These are phyloP conservation scores for Aspergillus homomorphus DNA, from an alignment of 495 filamentous ascomycete genomes.

Conservation along the genomic window DNA sequence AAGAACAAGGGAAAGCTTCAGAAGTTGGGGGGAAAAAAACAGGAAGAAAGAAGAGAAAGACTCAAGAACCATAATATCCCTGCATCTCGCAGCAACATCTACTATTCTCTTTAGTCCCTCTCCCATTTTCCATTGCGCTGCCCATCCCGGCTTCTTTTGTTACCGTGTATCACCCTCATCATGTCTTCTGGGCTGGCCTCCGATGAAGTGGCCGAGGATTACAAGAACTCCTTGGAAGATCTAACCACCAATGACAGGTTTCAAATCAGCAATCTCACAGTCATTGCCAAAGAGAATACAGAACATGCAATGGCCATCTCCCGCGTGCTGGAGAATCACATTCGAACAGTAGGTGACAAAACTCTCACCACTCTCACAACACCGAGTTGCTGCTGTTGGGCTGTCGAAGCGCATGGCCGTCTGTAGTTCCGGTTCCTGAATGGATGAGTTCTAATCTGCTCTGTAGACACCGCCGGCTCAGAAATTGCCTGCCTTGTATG, in stretches of 20 bases:
- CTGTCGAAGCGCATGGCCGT: constrained; percentile 7
- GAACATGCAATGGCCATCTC: constrained; percentile 91
- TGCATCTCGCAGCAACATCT: background rate
- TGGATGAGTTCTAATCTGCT: constrained; percentile 37
- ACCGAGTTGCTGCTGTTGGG: constrained; percentile 15
- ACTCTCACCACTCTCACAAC: constrained; percentile 8
- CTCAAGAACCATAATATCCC: background rate
- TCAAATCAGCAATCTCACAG: constrained; percentile 92
- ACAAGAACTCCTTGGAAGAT: constrained; percentile 87
- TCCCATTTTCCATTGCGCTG: background rate
- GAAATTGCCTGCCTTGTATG: constrained; percentile 93
- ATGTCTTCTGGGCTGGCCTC: constrained; percentile 74
- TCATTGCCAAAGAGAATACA: constrained; percentile 95
- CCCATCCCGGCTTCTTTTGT: background rate
- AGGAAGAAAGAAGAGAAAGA: constrained; percentile 11
- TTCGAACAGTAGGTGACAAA: constrained; percentile 75
- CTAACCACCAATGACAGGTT: constrained; percentile 81
- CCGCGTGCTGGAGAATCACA: constrained; percentile 83
- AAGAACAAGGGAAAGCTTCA: constrained; percentile 17
- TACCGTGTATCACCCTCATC: constrained; percentile 34
- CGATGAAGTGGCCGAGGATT: constrained; percentile 92
- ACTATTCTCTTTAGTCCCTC: background rate
- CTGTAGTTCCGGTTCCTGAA: constrained; percentile 25
- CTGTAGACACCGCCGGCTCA: constrained; percentile 74
- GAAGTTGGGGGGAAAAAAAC: constrained; percentile 9